A percentile compares a stretch with the other conserved stretches of the same genome.
These are phyloP conservation scores for Populus hybrid DNA, from an alignment of 441 rosid genomes.

Conservation along the genomic window DNA sequence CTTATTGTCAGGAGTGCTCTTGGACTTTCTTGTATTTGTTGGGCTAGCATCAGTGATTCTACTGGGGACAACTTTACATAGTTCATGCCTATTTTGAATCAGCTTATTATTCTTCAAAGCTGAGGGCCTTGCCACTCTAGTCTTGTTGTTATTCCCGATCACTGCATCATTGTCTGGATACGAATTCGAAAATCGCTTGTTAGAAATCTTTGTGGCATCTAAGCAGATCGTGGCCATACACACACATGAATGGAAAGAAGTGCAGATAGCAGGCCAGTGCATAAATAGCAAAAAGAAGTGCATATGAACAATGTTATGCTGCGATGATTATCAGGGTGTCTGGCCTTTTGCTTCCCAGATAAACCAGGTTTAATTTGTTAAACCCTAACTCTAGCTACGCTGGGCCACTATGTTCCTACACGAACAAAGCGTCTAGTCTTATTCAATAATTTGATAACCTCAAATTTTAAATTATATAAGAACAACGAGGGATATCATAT, in stretches of 20 bases:
- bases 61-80: slow-evolving; percentile 23
- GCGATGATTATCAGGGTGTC: too few relatives aligned
- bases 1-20: slow-evolving; percentile 18
- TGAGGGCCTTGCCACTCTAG: slow-evolving; percentile 18
- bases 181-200: background rate
- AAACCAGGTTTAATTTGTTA: too few relatives aligned
- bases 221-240: background rate
- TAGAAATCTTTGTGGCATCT: background rate
- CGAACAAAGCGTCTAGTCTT: too few relatives aligned
- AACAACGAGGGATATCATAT: too few relatives aligned
- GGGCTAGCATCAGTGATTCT: slow-evolving; percentile 17
- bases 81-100: slow-evolving; percentile 31
- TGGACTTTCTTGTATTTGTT: slow-evolving; percentile 22
- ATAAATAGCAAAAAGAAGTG: background rate
- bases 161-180: slow-evolving; percentile 50
- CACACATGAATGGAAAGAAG: background rate
- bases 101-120: slow-evolving; percentile 29
- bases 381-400: too few relatives aligned
- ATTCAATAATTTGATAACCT: too few relatives aligned
- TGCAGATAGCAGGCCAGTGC: background rate
- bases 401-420: too few relatives aligned
- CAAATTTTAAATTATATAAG: too few relatives aligned
- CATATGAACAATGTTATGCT: too few relatives aligned
- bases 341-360: too few relatives aligned
- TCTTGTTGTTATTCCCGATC: slow-evolving; percentile 44